A percentile compares a stretch with the other conserved stretches of the same genome.
phyloP scores from a whole-genome alignment of 2,329 filamentous ascomycete genomes.

The Trichoderma sp. region DNA sequence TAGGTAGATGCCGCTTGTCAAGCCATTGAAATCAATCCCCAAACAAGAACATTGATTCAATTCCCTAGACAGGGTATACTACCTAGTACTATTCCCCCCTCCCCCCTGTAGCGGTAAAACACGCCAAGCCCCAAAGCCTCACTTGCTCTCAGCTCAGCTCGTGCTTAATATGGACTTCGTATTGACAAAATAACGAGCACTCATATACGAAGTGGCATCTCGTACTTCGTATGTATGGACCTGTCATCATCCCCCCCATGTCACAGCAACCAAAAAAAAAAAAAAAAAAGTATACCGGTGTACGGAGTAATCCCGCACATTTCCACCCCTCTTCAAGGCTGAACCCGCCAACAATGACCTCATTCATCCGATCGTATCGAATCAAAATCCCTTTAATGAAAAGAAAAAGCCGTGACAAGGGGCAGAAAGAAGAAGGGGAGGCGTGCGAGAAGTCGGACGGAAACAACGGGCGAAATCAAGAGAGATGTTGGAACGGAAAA shows the following conservation, averaged over 20 bases:
- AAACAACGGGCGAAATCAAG: neutral
- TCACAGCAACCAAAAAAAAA: neutral
- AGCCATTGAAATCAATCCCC: neutral
- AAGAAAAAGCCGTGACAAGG: neutral
- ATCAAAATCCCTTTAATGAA: neutral
- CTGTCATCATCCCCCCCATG: neutral
- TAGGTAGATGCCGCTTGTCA: neutral
- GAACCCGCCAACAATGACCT: neutral
- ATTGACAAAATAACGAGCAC: neutral
- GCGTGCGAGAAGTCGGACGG: neutral
- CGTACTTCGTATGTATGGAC: too few relatives aligned
- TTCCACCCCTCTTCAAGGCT: neutral
- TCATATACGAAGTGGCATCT: neutral
- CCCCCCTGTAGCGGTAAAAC: constrained; percentile 12
- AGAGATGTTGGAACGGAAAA: neutral
- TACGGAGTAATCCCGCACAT: too few relatives aligned
- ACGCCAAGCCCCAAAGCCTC: constrained; percentile 12
- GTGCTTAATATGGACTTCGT: neutral
- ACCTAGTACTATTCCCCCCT: neutral
- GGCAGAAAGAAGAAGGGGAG: neutral
- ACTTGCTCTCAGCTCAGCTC: constrained; percentile 8
- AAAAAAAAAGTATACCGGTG: neutral
- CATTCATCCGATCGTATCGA: neutral
- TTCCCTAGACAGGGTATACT: too few relatives aligned
- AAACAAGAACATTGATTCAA: too few relatives aligned